phyloP scores from a whole-genome alignment of 2,329 filamentous ascomycete genomes.

The Acrodontium crateriforme region DNA sequence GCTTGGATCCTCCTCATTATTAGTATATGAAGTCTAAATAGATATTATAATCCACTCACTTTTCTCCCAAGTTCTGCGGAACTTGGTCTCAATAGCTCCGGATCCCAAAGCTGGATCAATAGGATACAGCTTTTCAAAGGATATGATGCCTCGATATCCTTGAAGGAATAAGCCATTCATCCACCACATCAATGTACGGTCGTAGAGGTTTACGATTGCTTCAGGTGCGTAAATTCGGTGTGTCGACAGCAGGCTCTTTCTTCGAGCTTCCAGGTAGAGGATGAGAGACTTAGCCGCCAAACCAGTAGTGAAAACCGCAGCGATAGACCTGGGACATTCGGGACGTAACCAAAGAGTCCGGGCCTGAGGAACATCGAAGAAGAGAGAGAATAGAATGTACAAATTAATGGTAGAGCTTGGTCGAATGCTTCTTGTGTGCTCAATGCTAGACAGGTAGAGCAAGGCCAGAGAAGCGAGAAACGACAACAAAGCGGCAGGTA shows the following conservation, averaged over 20 bases:
- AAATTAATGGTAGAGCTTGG: conserved; percentile 10
- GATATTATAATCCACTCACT: too few relatives aligned
- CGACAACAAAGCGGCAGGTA: conserved; percentile 9
- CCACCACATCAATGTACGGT: conserved; percentile 24
- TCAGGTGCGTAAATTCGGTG: conserved; percentile 10
- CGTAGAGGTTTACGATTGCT: conserved; percentile 12
- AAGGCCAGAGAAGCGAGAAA: conserved; percentile 8
- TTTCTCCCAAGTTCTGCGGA: conserved; percentile 5
- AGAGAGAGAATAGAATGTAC: conserved; percentile 9
- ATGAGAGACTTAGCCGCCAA: conserved; percentile 8
- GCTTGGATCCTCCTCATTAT: too few relatives aligned
- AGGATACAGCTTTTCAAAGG: conserved; percentile 11
- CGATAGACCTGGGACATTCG: conserved; percentile 5
- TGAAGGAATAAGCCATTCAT: conserved; percentile 21
- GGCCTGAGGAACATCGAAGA: conserved; percentile 9
- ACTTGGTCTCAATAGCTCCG: conserved; percentile 3
- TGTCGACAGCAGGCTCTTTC: conserved; percentile 8
- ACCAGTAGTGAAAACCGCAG: conserved; percentile 7
- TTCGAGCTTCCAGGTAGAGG: conserved; percentile 10
- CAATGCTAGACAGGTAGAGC: conserved; percentile 9
- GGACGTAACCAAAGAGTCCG: conserved; percentile 11
- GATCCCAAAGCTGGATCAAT: conserved; percentile 9
- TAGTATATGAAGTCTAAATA: too few relatives aligned
- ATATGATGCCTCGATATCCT: conserved; percentile 15
- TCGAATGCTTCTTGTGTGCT: conserved; percentile 8